A percentile compares a stretch with the other conserved stretches of the same genome.
phyloP scores from a whole-genome alignment of 148 eudicot species.

The Spergularia marina region DNA sequence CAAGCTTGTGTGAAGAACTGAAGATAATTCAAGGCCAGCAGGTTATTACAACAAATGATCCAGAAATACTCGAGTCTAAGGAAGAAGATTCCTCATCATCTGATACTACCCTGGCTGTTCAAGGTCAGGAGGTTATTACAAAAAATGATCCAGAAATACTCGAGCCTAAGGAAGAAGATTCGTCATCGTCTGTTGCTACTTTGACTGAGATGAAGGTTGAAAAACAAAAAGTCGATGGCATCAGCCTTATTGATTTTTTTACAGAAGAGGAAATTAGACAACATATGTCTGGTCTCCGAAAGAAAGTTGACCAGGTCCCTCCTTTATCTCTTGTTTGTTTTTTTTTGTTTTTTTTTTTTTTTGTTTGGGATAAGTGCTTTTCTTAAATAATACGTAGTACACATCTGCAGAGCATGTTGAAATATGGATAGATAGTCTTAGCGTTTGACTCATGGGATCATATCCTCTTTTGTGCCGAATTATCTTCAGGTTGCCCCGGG shows the following conservation, averaged over 20 bases:
- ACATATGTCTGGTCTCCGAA: constrained; percentile 59
- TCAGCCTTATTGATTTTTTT: constrained; percentile 66
- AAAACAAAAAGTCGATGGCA: constrained; percentile 46
- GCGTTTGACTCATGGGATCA: neutral
- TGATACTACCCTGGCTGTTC: constrained; percentile 13
- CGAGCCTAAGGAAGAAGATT: constrained; percentile 27
- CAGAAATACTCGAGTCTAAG: constrained; percentile 24
- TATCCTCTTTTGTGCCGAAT: neutral
- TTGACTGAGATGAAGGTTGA: constrained; percentile 26
- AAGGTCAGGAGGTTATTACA: constrained; percentile 13
- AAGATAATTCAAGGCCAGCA: constrained; percentile 30
- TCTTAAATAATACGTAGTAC: neutral
- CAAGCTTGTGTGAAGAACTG: constrained; percentile 25
- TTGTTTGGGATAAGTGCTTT: neutral
- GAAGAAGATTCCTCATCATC: constrained; percentile 27
- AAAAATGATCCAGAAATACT: constrained; percentile 23
- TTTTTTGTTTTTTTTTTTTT: neutral
- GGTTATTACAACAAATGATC: constrained; percentile 18
- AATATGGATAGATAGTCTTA: neutral
- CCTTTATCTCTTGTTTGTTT: neutral
- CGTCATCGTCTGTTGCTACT: constrained; percentile 20
- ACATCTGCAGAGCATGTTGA: neutral
- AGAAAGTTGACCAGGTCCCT: constrained; percentile 47
- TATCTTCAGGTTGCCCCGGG: neutral
- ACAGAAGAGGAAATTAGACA: constrained; percentile 52